Evolutionary conservation across 2,329 filamentous ascomycete species (phyloP), one percentile per base, ranked within the genome.

Genomic region (Botrytis sinoallii): DNA sequence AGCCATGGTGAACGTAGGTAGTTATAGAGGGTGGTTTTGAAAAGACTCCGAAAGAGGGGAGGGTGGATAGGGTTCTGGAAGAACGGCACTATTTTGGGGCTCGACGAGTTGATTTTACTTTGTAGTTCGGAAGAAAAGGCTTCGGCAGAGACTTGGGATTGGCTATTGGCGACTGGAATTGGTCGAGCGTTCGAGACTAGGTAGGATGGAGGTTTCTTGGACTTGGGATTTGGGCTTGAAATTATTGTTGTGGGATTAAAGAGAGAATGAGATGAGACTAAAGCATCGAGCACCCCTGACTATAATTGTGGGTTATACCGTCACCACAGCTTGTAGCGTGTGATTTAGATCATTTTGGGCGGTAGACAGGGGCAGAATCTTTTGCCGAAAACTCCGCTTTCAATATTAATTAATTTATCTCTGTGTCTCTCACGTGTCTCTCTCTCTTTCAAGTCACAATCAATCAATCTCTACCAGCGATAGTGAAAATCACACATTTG

Each of bases 1-100:
- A 79, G 86, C 84, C 86, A 88, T 88, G 75, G 68, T 74, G 46
- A 55, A 7, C 35, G 61, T 75, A 3, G 25, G 25, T 16, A 72
- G 38, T 65, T 48, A 57, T 57, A 29, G 7, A 57, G 29, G 6
- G n/a, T 64, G 66, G 40, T 52, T 67, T 38, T 32, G 60, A 57
- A 48, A 25, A 25, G 46, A 10, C 4, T 25, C 8, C 22, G 46
- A 61, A 29, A 32, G 71, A 29, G 16, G 42, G 18, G n/a, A 32
- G 55, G 44, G 48, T 16, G 64, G 40, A 29, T 44, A 20, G 40
- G 14, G 29, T 55, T 22, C 14, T 61, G 68, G 29, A 52, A 67
- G 64, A 67, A 46, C 44, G 44, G 64, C 64, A 52, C 44, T 38
- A 16, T 48, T 35, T 52, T 48, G 64, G 44, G 44, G 29, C 18